Percentiles rank a stretch among this genome's conserved stretches.
Conservation (phyloP, 352 stramenopile species). For the Phytophthora multivora region DNA sequence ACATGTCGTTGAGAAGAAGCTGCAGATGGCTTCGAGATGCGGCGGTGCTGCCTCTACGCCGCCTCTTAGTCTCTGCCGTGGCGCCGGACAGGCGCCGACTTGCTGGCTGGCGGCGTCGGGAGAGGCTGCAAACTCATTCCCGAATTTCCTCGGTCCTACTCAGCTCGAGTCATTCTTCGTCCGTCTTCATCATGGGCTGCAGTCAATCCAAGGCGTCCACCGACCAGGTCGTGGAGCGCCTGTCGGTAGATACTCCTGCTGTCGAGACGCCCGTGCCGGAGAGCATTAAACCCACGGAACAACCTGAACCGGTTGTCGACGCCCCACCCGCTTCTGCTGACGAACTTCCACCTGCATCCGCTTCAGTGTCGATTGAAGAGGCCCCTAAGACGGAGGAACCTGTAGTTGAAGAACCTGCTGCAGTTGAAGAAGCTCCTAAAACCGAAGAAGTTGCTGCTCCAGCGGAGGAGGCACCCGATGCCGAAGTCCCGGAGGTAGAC, state of each 20-base stretch:
- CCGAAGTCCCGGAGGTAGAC: not conserved
- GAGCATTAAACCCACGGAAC: conserved; percentile 4
- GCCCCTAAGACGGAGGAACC: conserved; percentile 14
- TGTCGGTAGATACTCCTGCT: conserved; percentile 15
- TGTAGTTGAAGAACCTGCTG: conserved; percentile 6
- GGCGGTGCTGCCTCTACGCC: conserved; percentile 19
- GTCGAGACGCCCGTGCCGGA: conserved; percentile 16
- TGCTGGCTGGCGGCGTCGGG: conserved; percentile 6
- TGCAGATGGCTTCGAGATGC: conserved; percentile 27
- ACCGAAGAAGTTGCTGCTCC: not conserved
- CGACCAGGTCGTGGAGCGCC: conserved; percentile 48
- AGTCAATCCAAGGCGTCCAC: conserved; percentile 58
- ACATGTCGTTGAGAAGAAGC: conserved; percentile 2
- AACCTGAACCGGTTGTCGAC: conserved; percentile 7
- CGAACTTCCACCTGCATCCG: conserved; percentile 13
- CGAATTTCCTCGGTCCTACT: conserved; percentile 31
- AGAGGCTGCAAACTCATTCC: conserved; percentile 26
- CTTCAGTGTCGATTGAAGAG: conserved; percentile 17
- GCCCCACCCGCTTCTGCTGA: conserved; percentile 7
- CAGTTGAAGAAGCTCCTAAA: conserved; percentile 13
- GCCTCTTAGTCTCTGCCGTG: conserved; percentile 17
- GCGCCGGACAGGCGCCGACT: conserved; percentile 13
- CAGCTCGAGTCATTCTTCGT: conserved; percentile 15
- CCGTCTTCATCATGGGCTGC: conserved; percentile 59
- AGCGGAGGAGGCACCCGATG: conserved; percentile 3